These are phyloP conservation scores for Celoporthe dispersa DNA, from an alignment of 2,329 filamentous ascomycete species.

Conservation along the genomic window DNA sequence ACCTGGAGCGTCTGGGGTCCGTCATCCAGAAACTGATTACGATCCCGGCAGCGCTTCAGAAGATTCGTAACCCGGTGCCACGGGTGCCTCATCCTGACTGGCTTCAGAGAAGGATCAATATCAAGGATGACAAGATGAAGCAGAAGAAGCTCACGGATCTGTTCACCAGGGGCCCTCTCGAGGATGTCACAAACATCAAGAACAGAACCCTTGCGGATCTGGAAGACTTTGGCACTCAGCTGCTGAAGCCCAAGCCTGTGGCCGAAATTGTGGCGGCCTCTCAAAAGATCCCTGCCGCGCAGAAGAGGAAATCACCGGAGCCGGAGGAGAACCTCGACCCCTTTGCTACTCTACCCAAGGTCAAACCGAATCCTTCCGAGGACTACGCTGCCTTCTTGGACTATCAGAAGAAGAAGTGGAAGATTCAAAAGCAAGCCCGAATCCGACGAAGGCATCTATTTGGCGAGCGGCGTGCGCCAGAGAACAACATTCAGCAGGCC, in stretches of 20 bases:
- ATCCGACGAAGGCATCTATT: slow-evolving; percentile 87
- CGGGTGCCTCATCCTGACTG: slow-evolving; percentile 94
- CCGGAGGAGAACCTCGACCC: slow-evolving; percentile 72
- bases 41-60: slow-evolving; percentile 94
- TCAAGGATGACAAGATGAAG: slow-evolving; percentile 96
- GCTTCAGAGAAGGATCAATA: slow-evolving; percentile 90
- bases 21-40: slow-evolving; percentile 99
- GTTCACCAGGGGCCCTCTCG: slow-evolving; percentile 74
- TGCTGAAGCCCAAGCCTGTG: slow-evolving; percentile 68
- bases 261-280: slow-evolving; percentile 57
- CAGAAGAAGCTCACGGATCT: slow-evolving; percentile 98
- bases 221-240: slow-evolving; percentile 77
- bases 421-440: slow-evolving; percentile 90
- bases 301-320: slow-evolving; percentile 77
- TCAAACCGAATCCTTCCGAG: slow-evolving; percentile 82
- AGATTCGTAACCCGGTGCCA: slow-evolving; percentile 91
- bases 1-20: slow-evolving; percentile 90
- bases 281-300: slow-evolving; percentile 56
- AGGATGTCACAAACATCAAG: slow-evolving; percentile 71
- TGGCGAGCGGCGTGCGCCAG: slow-evolving; percentile 76
- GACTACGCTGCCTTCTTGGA: slow-evolving; percentile 87
- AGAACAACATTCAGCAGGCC: slow-evolving; percentile 65
- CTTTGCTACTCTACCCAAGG: slow-evolving; percentile 78
- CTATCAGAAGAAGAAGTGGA: slow-evolving; percentile 99
- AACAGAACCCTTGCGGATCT: slow-evolving; percentile 66